A percentile compares a stretch with the other conserved stretches of the same genome.
Evolutionary conservation across 768 basidiomycete species (phyloP).

Genomic region (Hydnum rufescens): DNA sequence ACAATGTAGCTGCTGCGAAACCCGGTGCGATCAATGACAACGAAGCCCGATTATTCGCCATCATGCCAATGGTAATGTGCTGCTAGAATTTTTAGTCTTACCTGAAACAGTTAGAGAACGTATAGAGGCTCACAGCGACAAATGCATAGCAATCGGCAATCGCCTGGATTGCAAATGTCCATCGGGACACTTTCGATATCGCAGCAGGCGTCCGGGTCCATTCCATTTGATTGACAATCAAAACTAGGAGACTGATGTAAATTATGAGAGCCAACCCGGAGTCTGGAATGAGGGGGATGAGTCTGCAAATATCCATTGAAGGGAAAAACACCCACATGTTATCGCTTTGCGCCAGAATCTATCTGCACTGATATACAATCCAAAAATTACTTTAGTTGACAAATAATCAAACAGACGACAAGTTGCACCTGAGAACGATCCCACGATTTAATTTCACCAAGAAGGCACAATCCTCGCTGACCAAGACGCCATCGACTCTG

Average conservation of each 20-base stretch:
- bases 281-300: slow-evolving; percentile 26
- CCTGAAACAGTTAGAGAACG: neutral
- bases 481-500: slow-evolving; percentile 38
- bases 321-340: slow-evolving; percentile 24
- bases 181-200: slow-evolving; percentile 59
- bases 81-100: slow-evolving; percentile 10
- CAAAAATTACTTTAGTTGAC: neutral
- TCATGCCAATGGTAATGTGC: slow-evolving; percentile 75
- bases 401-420: neutral
- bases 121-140: slow-evolving; percentile 31
- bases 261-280: slow-evolving; percentile 47
- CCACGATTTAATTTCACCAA: slow-evolving; percentile 45
- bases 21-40: slow-evolving; percentile 68
- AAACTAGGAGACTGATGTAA: slow-evolving; percentile 43
- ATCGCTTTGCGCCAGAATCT: slow-evolving; percentile 59
- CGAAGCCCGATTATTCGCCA: slow-evolving; percentile 65
- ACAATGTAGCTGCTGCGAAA: slow-evolving; percentile 55
- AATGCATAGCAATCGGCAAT: slow-evolving; percentile 70
- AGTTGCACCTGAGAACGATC: slow-evolving; percentile 43
- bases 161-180: slow-evolving; percentile 64
- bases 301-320: neutral
- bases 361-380: slow-evolving; percentile 12
- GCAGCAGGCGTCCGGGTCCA: slow-evolving; percentile 59
- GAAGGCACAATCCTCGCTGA: slow-evolving; percentile 68
- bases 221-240: slow-evolving; percentile 58